Base-by-base conservation (phyloP, 2,329 filamentous ascomycete genomes). In the Botryosphaeria dothidea region DNA sequence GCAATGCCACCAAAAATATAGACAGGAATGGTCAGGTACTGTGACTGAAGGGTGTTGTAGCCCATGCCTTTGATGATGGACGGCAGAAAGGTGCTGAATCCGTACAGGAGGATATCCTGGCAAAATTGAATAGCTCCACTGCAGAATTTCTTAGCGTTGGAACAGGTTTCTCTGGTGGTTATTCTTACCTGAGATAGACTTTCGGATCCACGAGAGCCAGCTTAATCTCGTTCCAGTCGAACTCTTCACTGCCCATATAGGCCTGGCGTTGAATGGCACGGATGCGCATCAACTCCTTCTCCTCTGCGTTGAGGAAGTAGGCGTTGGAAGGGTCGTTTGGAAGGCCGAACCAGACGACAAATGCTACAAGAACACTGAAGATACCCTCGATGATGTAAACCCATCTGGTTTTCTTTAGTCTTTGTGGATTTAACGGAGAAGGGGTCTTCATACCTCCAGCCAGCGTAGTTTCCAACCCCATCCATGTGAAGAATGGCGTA, bases 71-170 rank as follows among this genome's bases (percentile, higher is more conserved):
- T 76, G 54, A 87, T 77, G 67, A 88, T 87, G 1, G 81, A 81
- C 2, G 86, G 86, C 3, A 86, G 74, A 70, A 87, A 87, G 9
- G 84, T 86, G 67, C 80, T 83, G 72, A 87, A 86, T n/a, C 84
- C 85, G 69, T 85, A 86, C 0, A 84, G 76, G 48, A 84, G 73
- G 27, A 83, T 82, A 65, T 84, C 82, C 65, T 83, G 80, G 58
- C 82, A 84, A 70, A 86, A 85, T 52, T 85, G 82, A 19, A 82
- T 82, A 25, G 73, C 66, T 4, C 79, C 81, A 65, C 67, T 84
- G 51, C 43, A 17, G 19, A 46, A 31, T 3, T 7, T 4, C 6
- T 64, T 17, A 64, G 62, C 38, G 19, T 19, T 3, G 21, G 6
- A 34, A 27, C 6, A 15, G 19, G 13, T 19, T 4, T 4, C 4